These are phyloP conservation scores for Pelargonium citronellum DNA, from an alignment of 441 rosid genomes.

Conservation along the genomic window DNA sequence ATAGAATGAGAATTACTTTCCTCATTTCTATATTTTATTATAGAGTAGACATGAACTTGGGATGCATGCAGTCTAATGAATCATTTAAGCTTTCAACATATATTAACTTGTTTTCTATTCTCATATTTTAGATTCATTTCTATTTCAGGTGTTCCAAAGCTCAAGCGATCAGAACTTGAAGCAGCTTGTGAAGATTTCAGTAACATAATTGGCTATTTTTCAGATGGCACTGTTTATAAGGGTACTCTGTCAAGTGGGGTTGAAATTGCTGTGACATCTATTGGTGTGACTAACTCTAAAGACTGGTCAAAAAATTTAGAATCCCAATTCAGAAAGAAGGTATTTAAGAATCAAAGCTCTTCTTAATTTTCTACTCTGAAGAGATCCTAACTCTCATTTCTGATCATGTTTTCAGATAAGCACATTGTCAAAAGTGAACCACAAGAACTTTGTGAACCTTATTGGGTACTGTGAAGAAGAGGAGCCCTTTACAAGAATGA, in stretches of 20 bases:
- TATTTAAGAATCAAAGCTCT: conserved; percentile 19
- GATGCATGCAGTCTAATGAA: not conserved
- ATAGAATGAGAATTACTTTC: too few relatives aligned
- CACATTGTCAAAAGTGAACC: conserved; percentile 72
- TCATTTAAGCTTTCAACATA: not conserved
- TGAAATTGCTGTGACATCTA: conserved; percentile 79
- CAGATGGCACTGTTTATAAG: conserved; percentile 75
- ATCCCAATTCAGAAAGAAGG: conserved; percentile 72
- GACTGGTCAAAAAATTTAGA: conserved; percentile 68
- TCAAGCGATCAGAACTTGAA: conserved; percentile 77
- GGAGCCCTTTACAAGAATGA: conserved; percentile 78
- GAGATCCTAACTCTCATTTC: not conserved
- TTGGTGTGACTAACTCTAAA: conserved; percentile 36
- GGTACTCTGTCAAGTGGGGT: conserved; percentile 88
- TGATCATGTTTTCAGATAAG: conserved; percentile 49
- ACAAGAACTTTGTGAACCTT: conserved; percentile 85
- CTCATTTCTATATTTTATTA: too few relatives aligned
- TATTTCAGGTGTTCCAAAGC: conserved; percentile 66
- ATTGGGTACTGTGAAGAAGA: conserved; percentile 82
- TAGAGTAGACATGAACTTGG: not conserved
- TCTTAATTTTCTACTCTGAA: not conserved
- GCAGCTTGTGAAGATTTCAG: conserved; percentile 98
- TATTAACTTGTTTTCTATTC: conserved; percentile 3
- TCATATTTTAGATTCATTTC: conserved; percentile 13
- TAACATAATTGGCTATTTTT: conserved; percentile 72